Evolutionary conservation across 163 green algal genomes (phyloP), one percentile per base, ranked within the genome.

Genomic region (Trebouxia gelatinosa): DNA sequence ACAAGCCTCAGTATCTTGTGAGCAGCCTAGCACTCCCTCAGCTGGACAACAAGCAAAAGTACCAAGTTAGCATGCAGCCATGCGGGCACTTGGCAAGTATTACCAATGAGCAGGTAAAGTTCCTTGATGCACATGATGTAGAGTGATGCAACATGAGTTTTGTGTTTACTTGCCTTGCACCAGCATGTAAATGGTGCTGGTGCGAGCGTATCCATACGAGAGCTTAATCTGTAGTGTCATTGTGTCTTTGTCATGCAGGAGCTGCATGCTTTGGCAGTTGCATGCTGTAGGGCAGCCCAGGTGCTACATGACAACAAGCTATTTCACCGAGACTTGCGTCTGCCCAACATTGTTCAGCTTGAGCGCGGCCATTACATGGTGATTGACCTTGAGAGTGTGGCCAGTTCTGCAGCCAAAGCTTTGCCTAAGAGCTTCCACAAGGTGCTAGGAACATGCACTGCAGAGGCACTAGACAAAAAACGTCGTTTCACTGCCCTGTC

Each of bases 331-430:
- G 58, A 67, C 58, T 32, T 67, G 21, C 23, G 58, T 11, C 32
- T 76, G 68, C 37, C 39, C 68, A 76, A 76, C 17, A 16, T 76
- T 29, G 40, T 76, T 50, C 68, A 76, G 39, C 39, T 76, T 40
- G 68, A 6, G 32, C 40, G 21, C 40, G n/a, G 31, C 7, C 29
- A 38, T 31, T 64, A 62, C 28, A 76, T 64, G 68, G 68, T 76
- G 37, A 76, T 76, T 76, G 68, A 76, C n/a, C 68, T 76, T 9
- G 68, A 76, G 40, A 76, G 38, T 31, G 40, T 76, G 39, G 28
- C 37, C 28, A 31, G 62, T 40, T 7, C 28, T 19, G n/a, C 19
- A 2, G 39, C 68, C 39, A 59, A 40, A n/a, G 40, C 17, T 38
- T 35, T 76, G 26, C 68, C 39, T 40, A 5, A 62, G 9, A 43